These are phyloP conservation scores for Chloranthus sessilifolius DNA, from an alignment of 164 flowering plant species.

Conservation along the genomic window DNA sequence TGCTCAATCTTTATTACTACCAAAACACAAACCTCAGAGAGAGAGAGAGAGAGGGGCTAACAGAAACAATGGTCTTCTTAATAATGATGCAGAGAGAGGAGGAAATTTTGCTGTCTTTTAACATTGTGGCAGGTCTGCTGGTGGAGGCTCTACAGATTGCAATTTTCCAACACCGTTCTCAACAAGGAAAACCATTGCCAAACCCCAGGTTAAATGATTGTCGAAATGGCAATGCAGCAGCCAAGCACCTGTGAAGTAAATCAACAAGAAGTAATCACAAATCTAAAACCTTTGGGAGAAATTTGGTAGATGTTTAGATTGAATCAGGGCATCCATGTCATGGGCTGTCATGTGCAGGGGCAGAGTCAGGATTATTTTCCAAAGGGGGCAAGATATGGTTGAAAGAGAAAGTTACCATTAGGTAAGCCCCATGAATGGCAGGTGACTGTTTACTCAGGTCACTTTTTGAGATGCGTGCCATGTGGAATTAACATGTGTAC, in stretches of 20 bases:
- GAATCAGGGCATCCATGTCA: neutral
- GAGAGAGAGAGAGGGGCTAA: neutral
- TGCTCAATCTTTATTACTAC: neutral
- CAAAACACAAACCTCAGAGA: neutral
- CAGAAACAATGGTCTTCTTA: slow-evolving; percentile 1
- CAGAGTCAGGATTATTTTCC: no score
- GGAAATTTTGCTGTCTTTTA: no score
- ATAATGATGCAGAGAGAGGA: no score
- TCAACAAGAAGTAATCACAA: neutral
- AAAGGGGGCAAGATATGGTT: no score
- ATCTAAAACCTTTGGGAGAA: neutral
- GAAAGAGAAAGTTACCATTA: no score
- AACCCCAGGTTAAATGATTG: slow-evolving; percentile 72
- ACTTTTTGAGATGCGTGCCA: no score
- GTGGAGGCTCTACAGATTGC: slow-evolving; percentile 53
- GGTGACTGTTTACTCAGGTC: no score
- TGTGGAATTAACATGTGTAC: no score
- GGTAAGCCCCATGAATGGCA: no score
- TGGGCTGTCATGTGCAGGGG: no score
- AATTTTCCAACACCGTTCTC: slow-evolving; percentile 56
- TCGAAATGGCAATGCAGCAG: slow-evolving; percentile 87
- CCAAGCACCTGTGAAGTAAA: slow-evolving; percentile 61
- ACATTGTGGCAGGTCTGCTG: slow-evolving; percentile 38
- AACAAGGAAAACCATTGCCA: slow-evolving; percentile 73
- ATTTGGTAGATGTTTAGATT: neutral